phyloP scores from a whole-genome alignment of 108 stramenopile species.

The Fistulifera pelliculosa region DNA sequence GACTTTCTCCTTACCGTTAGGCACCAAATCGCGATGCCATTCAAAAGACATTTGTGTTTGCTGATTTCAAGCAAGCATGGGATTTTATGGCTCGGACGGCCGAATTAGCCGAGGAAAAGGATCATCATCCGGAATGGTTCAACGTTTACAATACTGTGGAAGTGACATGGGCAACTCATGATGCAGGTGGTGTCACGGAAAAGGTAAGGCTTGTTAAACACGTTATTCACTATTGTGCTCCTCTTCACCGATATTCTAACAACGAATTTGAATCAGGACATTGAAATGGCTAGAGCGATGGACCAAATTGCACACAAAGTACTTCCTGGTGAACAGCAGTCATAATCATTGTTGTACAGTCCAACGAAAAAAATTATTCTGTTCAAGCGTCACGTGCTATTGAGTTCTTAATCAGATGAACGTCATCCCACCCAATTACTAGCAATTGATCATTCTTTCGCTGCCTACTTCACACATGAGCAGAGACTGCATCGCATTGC shows the following conservation, averaged over 20 bases:
- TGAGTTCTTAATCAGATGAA: too few relatives aligned
- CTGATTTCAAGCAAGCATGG: constrained; percentile 87
- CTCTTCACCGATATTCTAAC: neutral
- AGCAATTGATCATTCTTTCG: too few relatives aligned
- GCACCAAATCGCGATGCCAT: constrained; percentile 47
- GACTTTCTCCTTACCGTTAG: too few relatives aligned
- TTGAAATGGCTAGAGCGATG: constrained; percentile 73
- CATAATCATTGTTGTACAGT: too few relatives aligned
- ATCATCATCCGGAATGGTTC: constrained; percentile 98
- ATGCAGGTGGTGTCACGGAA: constrained; percentile 61
- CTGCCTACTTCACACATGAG: too few relatives aligned
- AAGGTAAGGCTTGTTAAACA: constrained; percentile 52
- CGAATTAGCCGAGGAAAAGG: constrained; percentile 84
- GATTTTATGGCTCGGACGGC: constrained; percentile 88
- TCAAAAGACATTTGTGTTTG: constrained; percentile 68
- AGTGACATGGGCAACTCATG: constrained; percentile 79
- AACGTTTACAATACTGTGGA: constrained; percentile 94
- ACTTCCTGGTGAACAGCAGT: neutral
- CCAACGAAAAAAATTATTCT: too few relatives aligned
- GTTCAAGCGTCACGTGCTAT: too few relatives aligned
- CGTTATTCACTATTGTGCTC: too few relatives aligned
- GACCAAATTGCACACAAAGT: constrained; percentile 20
- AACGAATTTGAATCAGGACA: constrained; percentile 27
- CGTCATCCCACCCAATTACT: too few relatives aligned
- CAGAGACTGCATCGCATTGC: too few relatives aligned